Evolutionary conservation across 306 rosid genomes (phyloP).

Genomic region (Pueraria montana): DNA sequence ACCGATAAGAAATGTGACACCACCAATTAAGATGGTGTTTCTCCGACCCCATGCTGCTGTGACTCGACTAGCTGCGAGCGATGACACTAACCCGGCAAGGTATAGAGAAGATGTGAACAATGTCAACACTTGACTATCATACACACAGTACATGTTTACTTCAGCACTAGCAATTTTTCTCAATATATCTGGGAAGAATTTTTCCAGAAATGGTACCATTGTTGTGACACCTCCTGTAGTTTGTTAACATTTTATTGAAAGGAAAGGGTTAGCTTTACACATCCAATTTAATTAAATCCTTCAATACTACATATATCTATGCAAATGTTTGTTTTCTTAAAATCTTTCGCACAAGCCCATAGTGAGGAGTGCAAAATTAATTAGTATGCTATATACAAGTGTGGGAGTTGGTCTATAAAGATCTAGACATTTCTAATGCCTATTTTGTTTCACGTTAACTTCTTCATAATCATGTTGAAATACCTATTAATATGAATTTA

Average conservation of each 20-base stretch:
- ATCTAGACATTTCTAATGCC: too few relatives aligned
- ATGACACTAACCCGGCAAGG: constrained; percentile 66
- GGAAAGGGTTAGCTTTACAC: not conserved
- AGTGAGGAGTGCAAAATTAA: too few relatives aligned
- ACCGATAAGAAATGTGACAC: constrained; percentile 64
- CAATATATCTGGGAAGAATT: constrained; percentile 68
- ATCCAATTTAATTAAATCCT: not conserved
- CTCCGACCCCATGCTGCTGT: constrained; percentile 54
- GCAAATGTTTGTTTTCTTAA: not conserved
- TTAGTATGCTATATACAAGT: too few relatives aligned
- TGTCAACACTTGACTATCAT: constrained; percentile 73
- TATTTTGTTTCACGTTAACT: too few relatives aligned
- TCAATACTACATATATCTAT: not conserved
- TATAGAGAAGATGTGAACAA: constrained; percentile 79
- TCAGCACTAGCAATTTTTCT: constrained; percentile 52
- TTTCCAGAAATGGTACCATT: constrained; percentile 71
- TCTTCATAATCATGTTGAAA: too few relatives aligned
- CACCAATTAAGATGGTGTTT: constrained; percentile 71
- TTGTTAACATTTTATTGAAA: not conserved
- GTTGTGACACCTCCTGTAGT: constrained; percentile 76
- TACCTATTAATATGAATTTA: too few relatives aligned
- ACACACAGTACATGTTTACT: constrained; percentile 66
- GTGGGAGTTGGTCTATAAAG: too few relatives aligned
- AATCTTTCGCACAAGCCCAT: not conserved
- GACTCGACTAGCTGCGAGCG: constrained; percentile 67